These are phyloP conservation scores for Aspergillus flavus DNA, from an alignment of 2,329 filamentous ascomycete genomes.

Conservation along the genomic window DNA sequence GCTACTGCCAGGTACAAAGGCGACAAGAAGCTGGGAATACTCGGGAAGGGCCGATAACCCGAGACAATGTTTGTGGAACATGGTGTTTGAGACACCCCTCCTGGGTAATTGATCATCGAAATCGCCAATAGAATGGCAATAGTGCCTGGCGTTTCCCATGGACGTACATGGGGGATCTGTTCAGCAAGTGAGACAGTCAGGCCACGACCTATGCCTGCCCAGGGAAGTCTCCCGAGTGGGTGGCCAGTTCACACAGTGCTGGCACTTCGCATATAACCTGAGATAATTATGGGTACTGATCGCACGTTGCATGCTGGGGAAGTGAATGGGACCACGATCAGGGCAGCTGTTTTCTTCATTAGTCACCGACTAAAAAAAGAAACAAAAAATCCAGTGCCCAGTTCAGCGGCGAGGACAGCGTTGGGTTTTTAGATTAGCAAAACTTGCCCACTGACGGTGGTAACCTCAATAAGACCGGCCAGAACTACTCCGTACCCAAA, in stretches of 20 bases:
- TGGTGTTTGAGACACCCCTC: neutral
- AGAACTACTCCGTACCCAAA: neutral
- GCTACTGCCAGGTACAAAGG: slow-evolving; percentile 1
- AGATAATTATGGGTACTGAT: neutral
- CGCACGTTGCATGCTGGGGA: neutral
- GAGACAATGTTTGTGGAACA: neutral
- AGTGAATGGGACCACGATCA: neutral
- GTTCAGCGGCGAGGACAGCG: neutral
- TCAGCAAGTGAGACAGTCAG: neutral
- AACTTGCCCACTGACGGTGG: neutral
- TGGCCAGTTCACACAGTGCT: neutral
- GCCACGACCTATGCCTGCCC: neutral
- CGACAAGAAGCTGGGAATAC: neutral
- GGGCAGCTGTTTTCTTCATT: neutral
- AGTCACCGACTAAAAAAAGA: neutral
- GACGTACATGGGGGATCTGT: neutral
- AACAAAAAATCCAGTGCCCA: neutral
- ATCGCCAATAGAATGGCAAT: neutral
- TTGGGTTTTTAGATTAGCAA: neutral
- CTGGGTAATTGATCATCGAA: neutral
- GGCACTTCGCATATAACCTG: neutral
- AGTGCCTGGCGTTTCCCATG: neutral
- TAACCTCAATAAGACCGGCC: neutral
- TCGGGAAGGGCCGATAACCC: slow-evolving; percentile 5
- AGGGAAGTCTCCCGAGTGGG: neutral